These are phyloP conservation scores for Pseudotsuga menziesii DNA, from an alignment of 75 land plant genomes.

Conservation along the genomic window DNA sequence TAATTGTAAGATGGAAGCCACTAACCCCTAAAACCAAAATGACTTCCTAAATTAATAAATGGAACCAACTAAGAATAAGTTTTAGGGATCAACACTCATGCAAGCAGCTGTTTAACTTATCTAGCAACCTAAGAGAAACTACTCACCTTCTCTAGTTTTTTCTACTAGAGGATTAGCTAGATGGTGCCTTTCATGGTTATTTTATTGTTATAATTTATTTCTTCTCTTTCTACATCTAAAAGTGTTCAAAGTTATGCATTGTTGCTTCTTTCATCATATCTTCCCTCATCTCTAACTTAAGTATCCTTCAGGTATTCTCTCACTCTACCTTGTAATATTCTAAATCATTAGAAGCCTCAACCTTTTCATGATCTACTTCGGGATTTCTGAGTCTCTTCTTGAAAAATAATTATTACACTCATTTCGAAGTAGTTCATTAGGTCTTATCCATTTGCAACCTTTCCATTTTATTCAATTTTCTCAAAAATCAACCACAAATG, in stretches of 20 bases:
- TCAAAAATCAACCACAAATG: too few species aligned
- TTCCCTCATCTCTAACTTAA: background rate
- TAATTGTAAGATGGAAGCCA: too few species aligned
- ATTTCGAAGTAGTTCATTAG: background rate
- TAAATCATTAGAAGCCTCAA: too few species aligned
- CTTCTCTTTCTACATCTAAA: background rate
- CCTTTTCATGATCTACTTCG: background rate
- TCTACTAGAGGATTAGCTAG: background rate
- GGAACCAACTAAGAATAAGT: too few species aligned
- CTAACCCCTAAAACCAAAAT: too few species aligned
- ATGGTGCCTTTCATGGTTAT: background rate
- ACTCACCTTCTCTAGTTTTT: background rate
- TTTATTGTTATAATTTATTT: background rate
- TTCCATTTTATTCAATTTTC: too few species aligned
- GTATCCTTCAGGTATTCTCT: too few species aligned
- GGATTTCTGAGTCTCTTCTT: background rate
- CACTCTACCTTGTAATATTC: too few species aligned
- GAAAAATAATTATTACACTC: background rate
- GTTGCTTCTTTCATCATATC: background rate
- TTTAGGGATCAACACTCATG: background rate
- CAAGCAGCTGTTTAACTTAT: background rate
- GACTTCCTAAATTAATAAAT: too few species aligned
- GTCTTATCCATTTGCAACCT: background rate
- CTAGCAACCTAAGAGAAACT: background rate
- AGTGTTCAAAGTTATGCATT: background rate